Evolutionary conservation across 352 stramenopile species (phyloP).

Genomic region (Globisporangium spinosum): DNA sequence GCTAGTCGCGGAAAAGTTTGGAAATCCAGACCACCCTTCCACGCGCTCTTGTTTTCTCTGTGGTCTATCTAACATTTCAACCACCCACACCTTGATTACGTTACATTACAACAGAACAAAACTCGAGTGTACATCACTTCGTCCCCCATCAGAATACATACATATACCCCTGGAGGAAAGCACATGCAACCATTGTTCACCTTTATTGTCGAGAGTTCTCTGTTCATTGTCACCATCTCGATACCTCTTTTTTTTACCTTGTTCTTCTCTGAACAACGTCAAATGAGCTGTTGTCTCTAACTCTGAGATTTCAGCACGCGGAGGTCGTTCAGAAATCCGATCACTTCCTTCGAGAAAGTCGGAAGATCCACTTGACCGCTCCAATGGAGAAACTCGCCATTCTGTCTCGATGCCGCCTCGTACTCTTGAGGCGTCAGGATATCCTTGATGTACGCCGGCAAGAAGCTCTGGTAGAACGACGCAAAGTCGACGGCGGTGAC

Average conservation of each 20-base stretch:
- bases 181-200: not conserved
- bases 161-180: not conserved
- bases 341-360: slow-evolving; percentile 68
- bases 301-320: slow-evolving; percentile 70
- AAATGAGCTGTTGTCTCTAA: slow-evolving; percentile 18
- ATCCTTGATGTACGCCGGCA: slow-evolving; percentile 58
- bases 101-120: too few species aligned
- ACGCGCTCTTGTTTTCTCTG: too few species aligned
- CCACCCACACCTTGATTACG: too few species aligned
- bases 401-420: slow-evolving; percentile 42
- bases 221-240: not conserved
- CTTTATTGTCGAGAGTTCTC: not conserved
- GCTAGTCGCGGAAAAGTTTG: too few species aligned
- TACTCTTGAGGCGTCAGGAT: slow-evolving; percentile 54
- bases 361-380: slow-evolving; percentile 70
- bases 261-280: not conserved
- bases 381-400: slow-evolving; percentile 66
- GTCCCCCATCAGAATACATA: not conserved
- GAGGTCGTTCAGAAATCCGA: slow-evolving; percentile 73
- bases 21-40: too few species aligned
- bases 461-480: slow-evolving; percentile 73
- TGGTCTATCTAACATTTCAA: too few species aligned
- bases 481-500: slow-evolving; percentile 69
- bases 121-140: too few species aligned
- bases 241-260: not conserved